Evolutionary conservation across 495 filamentous ascomycete genomes (phyloP).

Genomic region (Aspergillus diversus): DNA sequence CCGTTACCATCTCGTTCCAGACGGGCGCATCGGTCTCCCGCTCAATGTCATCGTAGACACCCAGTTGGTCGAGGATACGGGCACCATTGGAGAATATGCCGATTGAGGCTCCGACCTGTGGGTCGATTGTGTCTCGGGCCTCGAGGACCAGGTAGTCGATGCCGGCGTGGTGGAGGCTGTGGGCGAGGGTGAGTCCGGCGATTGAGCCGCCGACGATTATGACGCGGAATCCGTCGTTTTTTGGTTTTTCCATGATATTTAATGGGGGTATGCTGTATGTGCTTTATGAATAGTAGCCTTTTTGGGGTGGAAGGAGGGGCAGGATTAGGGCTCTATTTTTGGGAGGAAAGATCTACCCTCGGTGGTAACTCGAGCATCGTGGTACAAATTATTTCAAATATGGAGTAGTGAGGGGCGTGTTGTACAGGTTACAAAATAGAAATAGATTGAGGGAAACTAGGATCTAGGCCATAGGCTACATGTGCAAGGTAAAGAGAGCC

Average conservation of each 20-base stretch:
- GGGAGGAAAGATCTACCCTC: too few relatives aligned
- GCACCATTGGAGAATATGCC: slow-evolving; percentile 40
- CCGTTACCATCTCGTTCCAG: slow-evolving; percentile 5
- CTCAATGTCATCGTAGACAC: slow-evolving; percentile 39
- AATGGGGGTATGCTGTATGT: too few relatives aligned
- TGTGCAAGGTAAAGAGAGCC: too few relatives aligned
- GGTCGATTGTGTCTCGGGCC: slow-evolving; percentile 32
- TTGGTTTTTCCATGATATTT: neutral
- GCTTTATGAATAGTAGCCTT: too few relatives aligned
- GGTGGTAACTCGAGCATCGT: too few relatives aligned
- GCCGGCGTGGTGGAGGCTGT: slow-evolving; percentile 36
- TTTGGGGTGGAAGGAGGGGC: too few relatives aligned
- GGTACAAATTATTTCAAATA: too few relatives aligned
- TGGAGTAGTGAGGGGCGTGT: too few relatives aligned
- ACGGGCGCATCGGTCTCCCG: slow-evolving; percentile 17
- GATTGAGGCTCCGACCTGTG: slow-evolving; percentile 42
- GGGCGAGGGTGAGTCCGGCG: slow-evolving; percentile 47
- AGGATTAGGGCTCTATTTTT: too few relatives aligned
- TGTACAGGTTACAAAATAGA: too few relatives aligned
- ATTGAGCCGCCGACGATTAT: slow-evolving; percentile 58
- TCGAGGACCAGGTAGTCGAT: slow-evolving; percentile 57
- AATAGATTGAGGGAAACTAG: too few relatives aligned
- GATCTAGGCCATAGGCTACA: too few relatives aligned
- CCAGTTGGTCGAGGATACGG: slow-evolving; percentile 53
- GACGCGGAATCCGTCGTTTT: slow-evolving; percentile 24